Evolutionary conservation across 2,329 filamentous ascomycete genomes (phyloP).

Genomic region (Aspergillus eucalypticola): DNA sequence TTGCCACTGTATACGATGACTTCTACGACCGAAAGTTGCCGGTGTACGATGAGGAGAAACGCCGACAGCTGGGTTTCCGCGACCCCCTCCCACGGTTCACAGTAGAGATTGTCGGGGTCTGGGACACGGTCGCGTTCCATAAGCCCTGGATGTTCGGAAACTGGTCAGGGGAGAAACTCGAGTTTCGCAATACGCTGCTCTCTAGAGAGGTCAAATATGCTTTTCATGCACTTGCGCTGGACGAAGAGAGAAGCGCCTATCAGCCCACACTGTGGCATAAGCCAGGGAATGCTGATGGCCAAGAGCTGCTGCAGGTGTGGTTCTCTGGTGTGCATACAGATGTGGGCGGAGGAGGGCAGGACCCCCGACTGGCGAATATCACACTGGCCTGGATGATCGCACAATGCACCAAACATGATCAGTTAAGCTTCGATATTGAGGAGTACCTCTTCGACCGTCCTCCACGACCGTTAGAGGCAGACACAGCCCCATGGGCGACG

Average conservation of each 20-base stretch:
- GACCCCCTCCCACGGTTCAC: constrained; percentile 19
- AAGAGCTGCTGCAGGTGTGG: constrained; percentile 50
- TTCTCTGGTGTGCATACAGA: constrained; percentile 51
- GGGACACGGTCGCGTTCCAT: constrained; percentile 45
- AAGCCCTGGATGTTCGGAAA: constrained; percentile 17
- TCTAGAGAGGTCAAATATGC: constrained; percentile 43
- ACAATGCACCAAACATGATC: constrained; percentile 36
- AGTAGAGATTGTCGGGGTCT: constrained; percentile 48
- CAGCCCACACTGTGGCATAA: constrained; percentile 48
- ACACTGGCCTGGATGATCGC: constrained; percentile 60
- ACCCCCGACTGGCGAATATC: constrained; percentile 49
- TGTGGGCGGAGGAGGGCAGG: constrained; percentile 48
- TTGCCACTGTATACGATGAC: constrained; percentile 25
- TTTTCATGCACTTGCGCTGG: constrained; percentile 48
- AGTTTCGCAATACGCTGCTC: constrained; percentile 45
- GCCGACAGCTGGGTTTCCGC: constrained; percentile 19
- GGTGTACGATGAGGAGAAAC: constrained; percentile 9
- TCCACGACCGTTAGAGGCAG: constrained; percentile 2
- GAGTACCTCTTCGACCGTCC: constrained; percentile 23
- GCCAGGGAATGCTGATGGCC: constrained; percentile 41
- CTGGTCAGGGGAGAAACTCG: constrained; percentile 23
- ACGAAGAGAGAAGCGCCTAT: constrained; percentile 45
- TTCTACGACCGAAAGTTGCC: constrained; percentile 20
- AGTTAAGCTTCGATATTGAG: constrained; percentile 23
- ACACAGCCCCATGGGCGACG: constrained; percentile 20